Percentiles rank a stretch among this genome's conserved stretches.
phyloP scores from a whole-genome alignment of 2,329 filamentous ascomycete genomes.

The Paraphaeosphaeria minitans region DNA sequence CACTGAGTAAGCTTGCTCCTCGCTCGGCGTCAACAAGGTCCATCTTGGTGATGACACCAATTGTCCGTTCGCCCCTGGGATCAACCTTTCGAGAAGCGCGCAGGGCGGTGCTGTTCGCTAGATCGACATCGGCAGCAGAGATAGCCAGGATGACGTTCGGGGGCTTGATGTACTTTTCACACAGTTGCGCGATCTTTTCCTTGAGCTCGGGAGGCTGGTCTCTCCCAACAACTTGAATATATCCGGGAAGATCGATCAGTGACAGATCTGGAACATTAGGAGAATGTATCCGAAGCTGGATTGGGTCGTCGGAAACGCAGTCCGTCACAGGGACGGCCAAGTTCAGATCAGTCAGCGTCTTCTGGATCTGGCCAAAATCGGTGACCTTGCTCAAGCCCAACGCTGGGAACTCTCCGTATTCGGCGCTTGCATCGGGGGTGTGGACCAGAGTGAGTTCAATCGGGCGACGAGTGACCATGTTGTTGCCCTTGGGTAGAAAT shows the following conservation, averaged over 20 bases:
- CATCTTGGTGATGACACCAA: conserved; percentile 99
- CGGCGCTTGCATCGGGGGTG: conserved; percentile 81
- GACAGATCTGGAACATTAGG: conserved; percentile 94
- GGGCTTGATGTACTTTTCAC: conserved; percentile 96
- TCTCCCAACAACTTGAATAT: conserved; percentile 92
- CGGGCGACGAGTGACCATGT: conserved; percentile 95
- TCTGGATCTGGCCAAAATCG: conserved; percentile 90
- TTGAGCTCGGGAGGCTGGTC: conserved; percentile 92
- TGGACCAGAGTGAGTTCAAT: conserved; percentile 97
- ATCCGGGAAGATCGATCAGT: conserved; percentile 93
- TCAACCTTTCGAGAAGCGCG: conserved; percentile 90
- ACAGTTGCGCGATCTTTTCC: conserved; percentile 93
- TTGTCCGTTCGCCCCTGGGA: conserved; percentile 91
- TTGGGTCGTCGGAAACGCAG: conserved; percentile 95
- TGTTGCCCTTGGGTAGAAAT: conserved; percentile 95
- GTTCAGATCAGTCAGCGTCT: conserved; percentile 93
- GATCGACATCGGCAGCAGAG: conserved; percentile 94
- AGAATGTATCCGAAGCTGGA: conserved; percentile 93
- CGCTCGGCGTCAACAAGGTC: conserved; percentile 87
- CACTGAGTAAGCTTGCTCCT: conserved; percentile 77
- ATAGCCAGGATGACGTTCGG: conserved; percentile 97
- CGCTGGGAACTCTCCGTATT: conserved; percentile 96
- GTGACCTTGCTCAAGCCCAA: conserved; percentile 86
- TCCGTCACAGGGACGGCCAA: conserved; percentile 87
- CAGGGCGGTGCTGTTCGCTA: conserved; percentile 93